Percentiles rank a stretch among this genome's conserved stretches.
Conservation (phyloP, 495 filamentous ascomycete species). For the Penicillium canescens region DNA sequence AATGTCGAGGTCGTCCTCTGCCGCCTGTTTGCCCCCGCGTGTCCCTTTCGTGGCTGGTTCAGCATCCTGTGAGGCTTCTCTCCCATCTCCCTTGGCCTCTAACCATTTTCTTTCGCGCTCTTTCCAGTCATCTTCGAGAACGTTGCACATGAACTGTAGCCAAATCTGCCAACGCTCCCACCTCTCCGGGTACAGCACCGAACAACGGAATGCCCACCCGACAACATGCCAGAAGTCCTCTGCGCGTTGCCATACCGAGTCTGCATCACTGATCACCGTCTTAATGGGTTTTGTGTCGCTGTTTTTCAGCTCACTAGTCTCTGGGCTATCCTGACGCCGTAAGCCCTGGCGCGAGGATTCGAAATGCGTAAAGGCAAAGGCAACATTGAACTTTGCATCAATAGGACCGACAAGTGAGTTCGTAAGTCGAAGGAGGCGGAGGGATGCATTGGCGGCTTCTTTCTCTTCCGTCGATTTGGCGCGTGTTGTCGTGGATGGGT, state of each 20-base stretch:
- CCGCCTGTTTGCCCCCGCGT: conserved; percentile 9
- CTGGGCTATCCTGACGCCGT: conserved; percentile 23
- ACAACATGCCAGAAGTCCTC: conserved; percentile 87
- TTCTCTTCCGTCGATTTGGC: conserved; percentile 52
- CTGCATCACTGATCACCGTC: conserved; percentile 58
- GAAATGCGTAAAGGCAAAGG: conserved; percentile 54
- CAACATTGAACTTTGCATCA: conserved; percentile 45
- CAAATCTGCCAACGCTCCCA: conserved; percentile 86
- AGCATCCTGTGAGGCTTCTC: conserved; percentile 8
- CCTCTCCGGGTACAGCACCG: conserved; percentile 62
- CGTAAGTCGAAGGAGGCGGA: conserved; percentile 59
- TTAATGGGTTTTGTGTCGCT: conserved; percentile 45
- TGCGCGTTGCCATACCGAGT: conserved; percentile 68
- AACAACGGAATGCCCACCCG: conserved; percentile 95
- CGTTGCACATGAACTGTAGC: conserved; percentile 77
- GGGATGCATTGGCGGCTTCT: conserved; percentile 52
- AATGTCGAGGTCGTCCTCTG: conserved; percentile 31
- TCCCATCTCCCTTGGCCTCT: conserved; percentile 5
- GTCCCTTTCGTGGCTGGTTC: neutral
- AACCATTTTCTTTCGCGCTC: conserved; percentile 44
- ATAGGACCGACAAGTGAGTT: conserved; percentile 52
- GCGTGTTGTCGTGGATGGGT: conserved; percentile 68
- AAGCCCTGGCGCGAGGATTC: conserved; percentile 35
- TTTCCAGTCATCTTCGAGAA: conserved; percentile 73
- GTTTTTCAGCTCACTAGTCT: conserved; percentile 10